Conservation (phyloP, 257 asterid genomes). For the Asclepias syriaca region DNA sequence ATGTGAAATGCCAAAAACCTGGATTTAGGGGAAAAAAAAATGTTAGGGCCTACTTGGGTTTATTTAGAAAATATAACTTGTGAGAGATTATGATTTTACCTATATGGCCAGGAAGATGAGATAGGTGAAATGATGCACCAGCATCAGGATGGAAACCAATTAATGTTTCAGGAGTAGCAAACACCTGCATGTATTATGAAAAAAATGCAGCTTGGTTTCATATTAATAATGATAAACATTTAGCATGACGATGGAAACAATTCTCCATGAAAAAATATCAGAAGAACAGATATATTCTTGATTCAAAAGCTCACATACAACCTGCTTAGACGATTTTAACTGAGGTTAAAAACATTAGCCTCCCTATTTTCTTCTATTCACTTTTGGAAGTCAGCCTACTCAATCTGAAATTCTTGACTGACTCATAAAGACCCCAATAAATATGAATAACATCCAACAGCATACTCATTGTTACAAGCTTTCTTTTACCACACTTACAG, state of each 20-base stretch:
- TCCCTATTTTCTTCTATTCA: neutral
- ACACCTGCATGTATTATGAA: constrained; percentile 45
- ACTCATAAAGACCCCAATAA: neutral
- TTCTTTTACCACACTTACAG: neutral
- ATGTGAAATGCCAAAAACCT: neutral
- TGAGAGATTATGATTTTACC: constrained; percentile 29
- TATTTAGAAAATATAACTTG: neutral
- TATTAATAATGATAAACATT: neutral
- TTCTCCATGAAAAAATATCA: neutral
- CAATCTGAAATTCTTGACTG: neutral
- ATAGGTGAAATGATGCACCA: constrained; percentile 91
- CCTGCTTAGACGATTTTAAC: neutral
- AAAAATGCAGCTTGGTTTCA: constrained; percentile 5
- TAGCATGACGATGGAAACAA: neutral
- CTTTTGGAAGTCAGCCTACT: neutral
- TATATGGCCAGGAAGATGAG: constrained; percentile 89
- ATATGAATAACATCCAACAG: neutral
- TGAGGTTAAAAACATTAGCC: neutral
- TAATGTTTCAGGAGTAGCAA: constrained; percentile 87
- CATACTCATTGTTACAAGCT: neutral
- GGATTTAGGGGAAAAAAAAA: neutral
- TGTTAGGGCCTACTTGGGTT: neutral
- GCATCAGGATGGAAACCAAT: constrained; percentile 99
- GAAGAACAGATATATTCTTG: neutral
- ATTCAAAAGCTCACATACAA: neutral